Evolutionary conservation across 75 land plant species (phyloP), one percentile per base, ranked within the genome.

Genomic region (Cupressus sempervirens): DNA sequence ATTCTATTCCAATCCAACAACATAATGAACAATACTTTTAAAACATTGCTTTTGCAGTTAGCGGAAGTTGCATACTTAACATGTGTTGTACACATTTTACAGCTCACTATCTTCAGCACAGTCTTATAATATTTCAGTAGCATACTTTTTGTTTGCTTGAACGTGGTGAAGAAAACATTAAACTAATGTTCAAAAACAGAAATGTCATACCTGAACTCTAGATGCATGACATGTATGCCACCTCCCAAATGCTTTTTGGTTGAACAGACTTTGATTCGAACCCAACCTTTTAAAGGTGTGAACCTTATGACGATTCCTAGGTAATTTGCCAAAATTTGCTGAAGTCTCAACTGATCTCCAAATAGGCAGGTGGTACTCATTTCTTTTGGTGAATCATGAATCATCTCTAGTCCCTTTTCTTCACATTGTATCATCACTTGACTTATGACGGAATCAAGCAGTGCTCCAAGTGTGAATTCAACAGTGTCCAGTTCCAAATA

Each of bases 281-380:
- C 86, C 40, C 87, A 89, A 82, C 90, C 88, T 40, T 73, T 52
- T 70, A 87, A 56, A 29, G 85, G 90, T 4, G 91, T 84, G 88
- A 92, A 92, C 86, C 80, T 68, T 40, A 92, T 62, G 0, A 93
- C 89, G 86, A 82, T 92, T 7, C 82, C 62, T 85, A 95, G 83
- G 83, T 93, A 91, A 82, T 92, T 90, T 74, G 95, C 86, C 52
- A 95, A 84, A 35, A 91, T 90, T 90, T 95, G 97, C 43, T 95
- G 97, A 43, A 94, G 93, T 87, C 97, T 90, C 79, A 92, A 87
- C 76, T 89, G 89, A 83, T 95, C 97, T 6, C 97, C 97, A 87
- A 87, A 89, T 48, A 95, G 77, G 82, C 48, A 84, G 90, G 92
- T 86, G 20, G 88, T 88, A 52, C 85, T 86, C 13, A 92, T 85